Base-by-base conservation (phyloP, 2,329 filamentous ascomycete genomes). In the Pseudocercospora eumusae region DNA sequence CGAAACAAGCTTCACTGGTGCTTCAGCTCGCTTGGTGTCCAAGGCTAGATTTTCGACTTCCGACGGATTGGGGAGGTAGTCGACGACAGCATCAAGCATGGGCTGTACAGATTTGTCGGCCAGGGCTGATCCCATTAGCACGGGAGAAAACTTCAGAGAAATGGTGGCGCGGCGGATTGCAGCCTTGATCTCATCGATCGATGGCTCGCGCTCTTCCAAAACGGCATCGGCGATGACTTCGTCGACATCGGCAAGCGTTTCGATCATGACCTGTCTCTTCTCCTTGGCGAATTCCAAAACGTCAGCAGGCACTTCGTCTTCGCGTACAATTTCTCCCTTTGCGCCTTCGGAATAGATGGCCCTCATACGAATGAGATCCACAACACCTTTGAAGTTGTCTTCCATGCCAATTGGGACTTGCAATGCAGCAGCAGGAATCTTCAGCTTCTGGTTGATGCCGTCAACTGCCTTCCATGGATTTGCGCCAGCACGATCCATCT, bases 401-500 rank as follows among this genome's bases (percentile, higher is more conserved):
- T 99, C 95, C 25, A 86, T 82, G 62, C 95, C 95, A 70, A 99
- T 97, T 9, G 95, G 95, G 23, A 99, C 87, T 79, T 99, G 95
- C 47, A 99, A 84, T 18, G 95, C 95, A 11, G 95, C 95, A 33
- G 95, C 95, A 31, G 91, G 88, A 57, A 98, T 89, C 80, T 93
- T 93, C 66, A 99, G 86, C 80, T 99, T 99, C 72, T 88, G 86
- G 81, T 96, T 97, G 83, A 99, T 98, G 80, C 97, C 93, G 44
- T 99, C 93, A 61, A 99, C 88, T 8, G 92, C 93, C 80, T 96
- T 97, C 87, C 93, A 99, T 8, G 95, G 95, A 75, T 99, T 98
- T 67, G 95, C 91, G 63, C 95, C 95, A 90, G 97, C 97, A 68
- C 95, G 89, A 75, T 99, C 95, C 93, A 99, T 98, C 84, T 99